Evolutionary conservation across 768 basidiomycete species (phyloP), one percentile per base, ranked within the genome.

Genomic region (Scleroderma citrinum): DNA sequence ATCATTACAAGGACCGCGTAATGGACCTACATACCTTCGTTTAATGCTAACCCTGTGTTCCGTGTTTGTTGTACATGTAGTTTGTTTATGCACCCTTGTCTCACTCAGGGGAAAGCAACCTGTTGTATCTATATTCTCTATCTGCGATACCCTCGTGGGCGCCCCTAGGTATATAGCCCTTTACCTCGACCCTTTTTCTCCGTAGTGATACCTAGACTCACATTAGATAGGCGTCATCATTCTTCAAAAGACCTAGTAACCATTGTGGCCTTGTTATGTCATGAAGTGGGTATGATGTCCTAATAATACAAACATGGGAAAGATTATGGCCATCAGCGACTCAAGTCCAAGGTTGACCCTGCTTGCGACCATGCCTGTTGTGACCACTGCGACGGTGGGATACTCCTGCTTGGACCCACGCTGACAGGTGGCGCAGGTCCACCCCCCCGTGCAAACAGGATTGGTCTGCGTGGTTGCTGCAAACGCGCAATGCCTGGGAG

Each of bases 401-500:
- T 72, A 50, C 70, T 71, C 16, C 63, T 66, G 70, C 62, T 66
- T 16, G 67, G 59, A 13, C 60, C 58, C 21, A 66, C 64, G 36
- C 67, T 63, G 19, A 66, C 63, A 13, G 65, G 61, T 7, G 69
- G 66, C 1, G 69, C 62, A 29, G 67, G 70, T 21, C 68, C 60
- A 38, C 65, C 59, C 47, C 63, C 56, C 56, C 65, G 51, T 48
- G 61, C 52, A 60, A 83, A 83, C 67, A 83, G 83, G 42, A 75
- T 77, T 11, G 81, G 68, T 56, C 83, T 71, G 52, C 82, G 72
- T 13, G 74, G 76, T 7, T 74, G 77, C 21, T 73, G 80, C 56
- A 76, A 68, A 16, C 80, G 73, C 67, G 76, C 72, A 14, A 69
- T 71, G n/a, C 71, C n/a, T n/a, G n/a, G n/a, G n/a, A n/a, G n/a